Conservation (phyloP, 2,329 filamentous ascomycete genomes). For the Lachnum nothofagi region DNA sequence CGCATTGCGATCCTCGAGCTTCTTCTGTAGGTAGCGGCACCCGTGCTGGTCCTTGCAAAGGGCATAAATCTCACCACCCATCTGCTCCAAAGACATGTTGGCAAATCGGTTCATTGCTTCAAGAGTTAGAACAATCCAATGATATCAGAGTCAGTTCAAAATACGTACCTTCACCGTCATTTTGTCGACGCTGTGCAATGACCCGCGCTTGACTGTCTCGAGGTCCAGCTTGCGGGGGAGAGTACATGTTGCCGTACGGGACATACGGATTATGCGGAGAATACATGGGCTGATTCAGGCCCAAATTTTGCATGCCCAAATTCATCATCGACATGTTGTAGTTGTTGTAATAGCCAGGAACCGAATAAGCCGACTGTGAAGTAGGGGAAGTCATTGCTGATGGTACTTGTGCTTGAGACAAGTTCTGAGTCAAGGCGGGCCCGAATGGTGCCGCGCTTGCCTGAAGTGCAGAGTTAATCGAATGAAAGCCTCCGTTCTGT, state of each 20-base stretch:
- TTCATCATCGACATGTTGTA: slow-evolving; percentile 56
- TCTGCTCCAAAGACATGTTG: slow-evolving; percentile 74
- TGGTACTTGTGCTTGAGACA: slow-evolving; percentile 28
- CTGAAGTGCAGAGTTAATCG: slow-evolving; percentile 69
- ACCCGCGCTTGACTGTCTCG: slow-evolving; percentile 72
- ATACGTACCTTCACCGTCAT: slow-evolving; percentile 63
- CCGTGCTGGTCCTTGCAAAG: slow-evolving; percentile 98
- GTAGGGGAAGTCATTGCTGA: slow-evolving; percentile 26
- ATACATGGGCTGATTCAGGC: slow-evolving; percentile 50
- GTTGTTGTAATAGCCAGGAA: slow-evolving; percentile 33
- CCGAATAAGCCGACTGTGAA: slow-evolving; percentile 25
- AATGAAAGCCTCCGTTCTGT: slow-evolving; percentile 46
- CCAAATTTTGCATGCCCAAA: slow-evolving; percentile 64
- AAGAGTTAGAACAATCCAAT: slow-evolving; percentile 14
- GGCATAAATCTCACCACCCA: slow-evolving; percentile 77
- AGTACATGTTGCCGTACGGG: slow-evolving; percentile 23
- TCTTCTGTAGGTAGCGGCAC: slow-evolving; percentile 93
- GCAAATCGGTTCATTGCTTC: slow-evolving; percentile 72
- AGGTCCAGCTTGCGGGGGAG: slow-evolving; percentile 47
- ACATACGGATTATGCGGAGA: slow-evolving; percentile 51
- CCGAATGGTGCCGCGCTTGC: slow-evolving; percentile 76
- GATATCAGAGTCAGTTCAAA: background rate
- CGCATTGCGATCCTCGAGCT: slow-evolving; percentile 82
- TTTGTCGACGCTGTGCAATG: slow-evolving; percentile 68
- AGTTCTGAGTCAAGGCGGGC: slow-evolving; percentile 46